A percentile compares a stretch with the other conserved stretches of the same genome.
Conservation (phyloP, 768 basidiomycete species). For the Phaeotremella fagi region DNA sequence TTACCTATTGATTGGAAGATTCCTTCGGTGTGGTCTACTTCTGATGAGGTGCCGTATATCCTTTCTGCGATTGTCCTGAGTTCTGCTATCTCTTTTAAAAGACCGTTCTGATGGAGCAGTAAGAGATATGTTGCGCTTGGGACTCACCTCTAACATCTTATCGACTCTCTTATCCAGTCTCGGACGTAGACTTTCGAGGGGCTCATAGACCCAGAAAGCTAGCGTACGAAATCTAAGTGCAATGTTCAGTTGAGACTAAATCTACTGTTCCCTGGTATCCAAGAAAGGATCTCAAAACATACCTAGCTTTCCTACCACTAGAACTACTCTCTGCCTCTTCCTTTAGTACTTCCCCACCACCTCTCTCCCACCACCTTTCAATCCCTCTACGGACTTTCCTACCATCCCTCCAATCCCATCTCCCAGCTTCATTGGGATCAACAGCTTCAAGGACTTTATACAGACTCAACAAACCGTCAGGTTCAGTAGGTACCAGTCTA, state of each 20-base stretch:
- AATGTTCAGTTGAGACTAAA: background rate
- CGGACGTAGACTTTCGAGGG: slow-evolving; percentile 58
- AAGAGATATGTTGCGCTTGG: background rate
- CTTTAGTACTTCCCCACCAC: slow-evolving; percentile 47
- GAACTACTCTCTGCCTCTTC: slow-evolving; percentile 41
- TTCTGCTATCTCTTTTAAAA: slow-evolving; percentile 70
- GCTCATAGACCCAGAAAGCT: slow-evolving; percentile 85
- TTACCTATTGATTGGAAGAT: slow-evolving; percentile 92
- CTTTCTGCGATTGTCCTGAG: slow-evolving; percentile 49
- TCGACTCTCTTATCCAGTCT: slow-evolving; percentile 78
- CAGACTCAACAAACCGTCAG: slow-evolving; percentile 52
- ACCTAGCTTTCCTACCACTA: slow-evolving; percentile 15
- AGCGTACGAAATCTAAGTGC: slow-evolving; percentile 69
- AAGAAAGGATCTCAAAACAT: background rate
- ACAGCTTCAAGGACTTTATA: slow-evolving; percentile 63
- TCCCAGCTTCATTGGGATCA: slow-evolving; percentile 66
- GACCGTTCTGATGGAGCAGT: slow-evolving; percentile 56
- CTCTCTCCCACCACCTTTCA: slow-evolving; percentile 67
- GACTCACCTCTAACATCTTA: slow-evolving; percentile 74
- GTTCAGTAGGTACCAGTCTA: slow-evolving; percentile 16
- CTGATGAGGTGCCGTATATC: slow-evolving; percentile 31
- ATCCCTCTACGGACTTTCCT: slow-evolving; percentile 81
- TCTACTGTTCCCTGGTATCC: background rate
- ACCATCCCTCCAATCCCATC: slow-evolving; percentile 97
- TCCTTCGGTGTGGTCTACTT: slow-evolving; percentile 53